Evolutionary conservation across 768 basidiomycete genomes (phyloP).

Genomic region (Collybia sordida): DNA sequence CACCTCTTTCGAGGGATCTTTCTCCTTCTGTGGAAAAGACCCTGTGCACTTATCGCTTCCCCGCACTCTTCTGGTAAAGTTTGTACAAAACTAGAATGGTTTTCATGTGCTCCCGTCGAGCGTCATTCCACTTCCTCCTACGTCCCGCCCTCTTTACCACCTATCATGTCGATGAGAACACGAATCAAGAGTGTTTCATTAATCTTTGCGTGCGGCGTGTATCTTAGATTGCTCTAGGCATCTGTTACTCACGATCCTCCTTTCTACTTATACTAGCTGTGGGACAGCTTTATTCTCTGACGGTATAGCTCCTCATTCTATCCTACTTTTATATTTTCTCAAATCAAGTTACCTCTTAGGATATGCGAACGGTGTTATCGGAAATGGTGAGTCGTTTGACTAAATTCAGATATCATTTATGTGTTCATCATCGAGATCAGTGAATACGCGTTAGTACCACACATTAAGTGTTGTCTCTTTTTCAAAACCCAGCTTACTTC

Average conservation of each 20-base stretch:
- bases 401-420: conserved; percentile 1
- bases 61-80: neutral
- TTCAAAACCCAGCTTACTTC: neutral
- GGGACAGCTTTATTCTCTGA: conserved; percentile 89
- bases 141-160: neutral
- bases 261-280: conserved; percentile 44
- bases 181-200: conserved; percentile 64
- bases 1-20: no score
- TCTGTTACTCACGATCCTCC: no score
- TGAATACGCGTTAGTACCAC: conserved; percentile 59
- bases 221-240: conserved; percentile 20
- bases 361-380: conserved; percentile 81
- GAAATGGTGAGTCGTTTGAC: conserved; percentile 52
- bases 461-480: neutral
- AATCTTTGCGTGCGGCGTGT: conserved; percentile 67
- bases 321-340: neutral
- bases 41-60: neutral
- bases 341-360: conserved; percentile 38
- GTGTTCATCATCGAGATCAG: conserved; percentile 29
- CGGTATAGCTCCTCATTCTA: conserved; percentile 38
- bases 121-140: conserved; percentile 1
- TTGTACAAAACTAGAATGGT: conserved; percentile 4
- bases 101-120: neutral
- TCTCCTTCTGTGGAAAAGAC: no score
- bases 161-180: conserved; percentile 13